Evolutionary conservation across 2,329 filamentous ascomycete species (phyloP).

Genomic region (Stagonosporopsis tanaceti): DNA sequence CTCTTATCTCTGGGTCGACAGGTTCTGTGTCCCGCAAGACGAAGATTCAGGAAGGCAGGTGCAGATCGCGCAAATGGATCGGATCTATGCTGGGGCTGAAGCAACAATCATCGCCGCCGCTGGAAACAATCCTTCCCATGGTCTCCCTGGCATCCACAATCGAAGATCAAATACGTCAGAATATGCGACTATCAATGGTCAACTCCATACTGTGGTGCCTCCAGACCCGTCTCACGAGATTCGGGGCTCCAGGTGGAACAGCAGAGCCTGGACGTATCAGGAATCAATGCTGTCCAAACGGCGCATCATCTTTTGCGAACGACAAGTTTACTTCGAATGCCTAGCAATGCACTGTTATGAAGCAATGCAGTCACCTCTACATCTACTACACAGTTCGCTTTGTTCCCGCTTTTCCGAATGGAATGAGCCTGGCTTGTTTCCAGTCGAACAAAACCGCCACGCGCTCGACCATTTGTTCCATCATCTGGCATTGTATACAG

Average conservation of each 20-base stretch:
- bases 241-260: neutral
- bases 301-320: neutral
- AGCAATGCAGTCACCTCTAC: neutral
- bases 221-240: neutral
- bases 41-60: neutral
- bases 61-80: constrained; percentile 2
- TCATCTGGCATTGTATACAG: neutral
- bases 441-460: neutral
- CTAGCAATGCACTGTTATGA: constrained; percentile 3
- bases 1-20: neutral
- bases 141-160: neutral
- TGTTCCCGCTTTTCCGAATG: neutral
- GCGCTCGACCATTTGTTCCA: neutral
- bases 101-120: constrained; percentile 3
- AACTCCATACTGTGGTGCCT: neutral
- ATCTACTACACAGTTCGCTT: neutral
- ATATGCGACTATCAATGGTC: neutral
- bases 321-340: constrained; percentile 4
- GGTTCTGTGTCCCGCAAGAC: neutral
- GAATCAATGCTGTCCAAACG: neutral
- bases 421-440: neutral
- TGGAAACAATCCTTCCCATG: neutral
- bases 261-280: constrained; percentile 3
- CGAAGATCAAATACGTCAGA: neutral
- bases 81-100: neutral